A percentile compares a stretch with the other conserved stretches of the same genome.
Conservation (phyloP, 345 rosid species). For the thale cress (Arabidopsis thaliana) region TAIR10.1 NC_003071.7:7490001-7490500, state of each 20-base stretch:
- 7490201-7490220: background rate
- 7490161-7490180: slow-evolving; percentile 22
- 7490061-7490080: background rate
- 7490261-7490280: background rate
- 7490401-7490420: too few relatives aligned
- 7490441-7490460: too few relatives aligned
- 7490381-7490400: too few relatives aligned
- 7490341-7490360: slow-evolving; percentile 34
- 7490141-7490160: slow-evolving; percentile 15
- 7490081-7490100: slow-evolving; percentile 18
- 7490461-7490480: too few relatives aligned
- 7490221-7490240: slow-evolving; percentile 33
- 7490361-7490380: background rate
- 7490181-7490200: slow-evolving; percentile 10
- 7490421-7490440: too few relatives aligned
- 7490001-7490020: background rate
- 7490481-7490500: too few relatives aligned
- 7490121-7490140: slow-evolving; percentile 7
- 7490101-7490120: slow-evolving; percentile 15
- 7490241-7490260: slow-evolving; percentile 20
- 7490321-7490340: background rate
- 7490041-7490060: slow-evolving; percentile 33
- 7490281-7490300: slow-evolving; percentile 1
- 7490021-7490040: background rate
- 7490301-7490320: background rate